Evolutionary conservation across 1,284 basidiomycete species (phyloP).

Genomic region (Puccinia hordei): DNA sequence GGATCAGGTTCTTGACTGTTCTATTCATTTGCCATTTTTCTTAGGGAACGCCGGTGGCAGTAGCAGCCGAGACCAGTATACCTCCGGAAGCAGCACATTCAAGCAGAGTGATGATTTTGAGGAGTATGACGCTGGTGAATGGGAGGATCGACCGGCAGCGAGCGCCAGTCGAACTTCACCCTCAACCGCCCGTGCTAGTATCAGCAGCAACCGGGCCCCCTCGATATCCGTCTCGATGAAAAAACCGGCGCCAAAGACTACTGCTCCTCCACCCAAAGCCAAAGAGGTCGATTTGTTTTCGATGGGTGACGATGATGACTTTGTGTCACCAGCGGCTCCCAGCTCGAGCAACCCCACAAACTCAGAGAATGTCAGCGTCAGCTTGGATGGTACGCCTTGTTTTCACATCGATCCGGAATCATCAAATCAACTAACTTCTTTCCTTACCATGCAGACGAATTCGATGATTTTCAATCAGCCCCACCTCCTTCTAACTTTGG

Average conservation of each 20-base stretch:
- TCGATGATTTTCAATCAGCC: slow-evolving; percentile 49
- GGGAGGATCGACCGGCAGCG: slow-evolving; percentile 67
- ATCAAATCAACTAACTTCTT: background rate
- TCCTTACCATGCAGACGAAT: slow-evolving; percentile 23
- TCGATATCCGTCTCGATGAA: slow-evolving; percentile 24
- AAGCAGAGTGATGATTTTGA: slow-evolving; percentile 68
- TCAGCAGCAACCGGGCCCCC: slow-evolving; percentile 15
- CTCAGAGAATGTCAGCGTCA: background rate
- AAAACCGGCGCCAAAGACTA: slow-evolving; percentile 18
- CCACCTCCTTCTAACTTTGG: background rate
- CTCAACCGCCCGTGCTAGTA: slow-evolving; percentile 15
- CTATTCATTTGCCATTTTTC: slow-evolving; percentile 47
- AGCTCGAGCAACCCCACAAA: background rate
- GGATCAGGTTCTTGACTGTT: slow-evolving; percentile 56
- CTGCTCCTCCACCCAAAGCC: slow-evolving; percentile 23
- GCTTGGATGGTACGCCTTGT: slow-evolving; percentile 17
- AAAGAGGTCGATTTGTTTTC: slow-evolving; percentile 50
- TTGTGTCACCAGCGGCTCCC: slow-evolving; percentile 10
- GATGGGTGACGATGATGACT: slow-evolving; percentile 47
- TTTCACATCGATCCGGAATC: background rate
- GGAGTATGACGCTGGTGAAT: slow-evolving; percentile 96
- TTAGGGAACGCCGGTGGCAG: slow-evolving; percentile 48
- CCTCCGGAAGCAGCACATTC: slow-evolving; percentile 56
- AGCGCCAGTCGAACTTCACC: slow-evolving; percentile 57
- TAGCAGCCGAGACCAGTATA: slow-evolving; percentile 52